A percentile compares a stretch with the other conserved stretches of the same genome.
Conservation (phyloP, 202 grass and related monocot genomes). For the Cymbopogon flexuosus region DNA sequence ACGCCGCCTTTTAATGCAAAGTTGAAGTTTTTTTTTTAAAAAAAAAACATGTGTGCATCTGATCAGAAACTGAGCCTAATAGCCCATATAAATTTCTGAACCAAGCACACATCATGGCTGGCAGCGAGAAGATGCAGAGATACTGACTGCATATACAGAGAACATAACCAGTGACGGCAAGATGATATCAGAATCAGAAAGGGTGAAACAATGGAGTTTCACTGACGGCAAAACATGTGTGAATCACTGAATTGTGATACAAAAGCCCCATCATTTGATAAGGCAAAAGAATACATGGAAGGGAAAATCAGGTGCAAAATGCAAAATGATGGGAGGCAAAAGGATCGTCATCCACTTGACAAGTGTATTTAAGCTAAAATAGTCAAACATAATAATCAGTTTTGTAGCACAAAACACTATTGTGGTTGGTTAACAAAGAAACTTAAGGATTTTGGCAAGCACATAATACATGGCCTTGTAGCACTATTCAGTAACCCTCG, state of each 20-base stretch:
- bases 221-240: not conserved
- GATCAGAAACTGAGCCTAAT: slow-evolving; percentile 8
- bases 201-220: not conserved
- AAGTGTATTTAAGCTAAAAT: slow-evolving; percentile 5
- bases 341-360: not conserved
- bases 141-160: not conserved
- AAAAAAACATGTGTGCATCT: not conserved
- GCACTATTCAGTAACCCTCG: not conserved
- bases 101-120: not conserved
- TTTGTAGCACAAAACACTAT: not conserved
- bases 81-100: not conserved
- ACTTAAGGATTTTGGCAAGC: not conserved
- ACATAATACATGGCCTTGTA: not conserved
- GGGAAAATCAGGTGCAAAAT: not conserved
- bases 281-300: not conserved
- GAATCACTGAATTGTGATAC: not conserved
- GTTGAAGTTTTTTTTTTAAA: not conserved
- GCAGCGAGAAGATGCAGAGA: not conserved
- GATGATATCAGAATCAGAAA: slow-evolving; percentile 4
- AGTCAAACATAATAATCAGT: not conserved
- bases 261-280: not conserved
- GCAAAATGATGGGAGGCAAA: not conserved
- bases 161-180: not conserved
- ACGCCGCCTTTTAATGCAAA: not conserved
- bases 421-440: not conserved